phyloP scores from a whole-genome alignment of 176 grass and related monocot species.

The Triticum dicoccoides region DNA sequence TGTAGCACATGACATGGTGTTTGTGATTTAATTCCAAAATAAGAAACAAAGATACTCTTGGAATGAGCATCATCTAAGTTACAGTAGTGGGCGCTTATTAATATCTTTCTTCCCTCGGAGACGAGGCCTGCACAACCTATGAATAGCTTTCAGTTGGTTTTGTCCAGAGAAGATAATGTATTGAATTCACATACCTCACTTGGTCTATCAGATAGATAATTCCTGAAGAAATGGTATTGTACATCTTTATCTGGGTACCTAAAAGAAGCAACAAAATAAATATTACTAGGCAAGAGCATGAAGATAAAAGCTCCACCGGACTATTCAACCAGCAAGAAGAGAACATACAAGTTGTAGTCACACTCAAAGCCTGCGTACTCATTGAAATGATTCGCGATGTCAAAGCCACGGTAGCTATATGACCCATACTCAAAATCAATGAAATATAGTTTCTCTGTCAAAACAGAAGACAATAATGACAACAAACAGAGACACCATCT shows the following conservation, averaged over 20 bases:
- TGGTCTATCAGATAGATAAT: slow-evolving; percentile 67
- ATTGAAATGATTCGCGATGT: slow-evolving; percentile 98
- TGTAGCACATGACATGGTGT: background rate
- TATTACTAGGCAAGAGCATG: slow-evolving; percentile 3
- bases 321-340: background rate
- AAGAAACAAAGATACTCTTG: background rate
- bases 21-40: background rate
- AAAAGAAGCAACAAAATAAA: slow-evolving; percentile 33
- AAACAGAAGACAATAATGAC: slow-evolving; percentile 1
- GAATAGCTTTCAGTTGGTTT: background rate
- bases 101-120: slow-evolving; percentile 16
- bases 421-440: slow-evolving; percentile 99
- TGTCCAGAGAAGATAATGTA: background rate
- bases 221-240: slow-evolving; percentile 95
- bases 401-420: slow-evolving; percentile 90
- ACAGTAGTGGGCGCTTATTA: background rate
- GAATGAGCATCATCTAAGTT: background rate
- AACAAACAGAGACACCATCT: background rate
- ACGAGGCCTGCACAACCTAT: background rate
- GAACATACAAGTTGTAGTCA: slow-evolving; percentile 80
- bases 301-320: slow-evolving; percentile 1
- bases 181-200: slow-evolving; percentile 56
- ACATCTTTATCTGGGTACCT: slow-evolving; percentile 94
- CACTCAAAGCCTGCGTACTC: slow-evolving; percentile 96
- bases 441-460: slow-evolving; percentile 87